Conservation (phyloP, 352 stramenopile genomes). For the Pythium inflatum region DNA sequence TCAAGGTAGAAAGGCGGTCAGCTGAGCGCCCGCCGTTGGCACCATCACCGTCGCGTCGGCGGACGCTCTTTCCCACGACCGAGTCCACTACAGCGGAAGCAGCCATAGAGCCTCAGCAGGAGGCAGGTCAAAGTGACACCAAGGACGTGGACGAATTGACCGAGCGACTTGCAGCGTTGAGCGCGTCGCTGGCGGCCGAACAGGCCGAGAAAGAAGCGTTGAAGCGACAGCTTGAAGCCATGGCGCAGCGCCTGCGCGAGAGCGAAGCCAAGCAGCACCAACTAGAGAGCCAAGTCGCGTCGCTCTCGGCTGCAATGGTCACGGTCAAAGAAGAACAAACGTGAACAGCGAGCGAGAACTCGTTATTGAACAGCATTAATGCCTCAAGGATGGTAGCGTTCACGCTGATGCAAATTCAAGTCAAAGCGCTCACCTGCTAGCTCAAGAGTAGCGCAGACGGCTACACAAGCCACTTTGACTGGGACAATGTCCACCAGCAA, state of each 20-base stretch:
- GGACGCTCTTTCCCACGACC: not conserved
- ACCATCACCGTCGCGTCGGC: not conserved
- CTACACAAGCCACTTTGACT: too few relatives aligned
- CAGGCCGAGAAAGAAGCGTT: slow-evolving; percentile 6
- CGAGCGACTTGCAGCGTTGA: not conserved
- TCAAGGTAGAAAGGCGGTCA: not conserved
- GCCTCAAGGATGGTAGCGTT: too few relatives aligned
- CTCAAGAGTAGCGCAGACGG: too few relatives aligned
- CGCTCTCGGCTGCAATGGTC: not conserved
- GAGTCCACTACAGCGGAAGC: not conserved
- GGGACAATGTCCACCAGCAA: too few relatives aligned
- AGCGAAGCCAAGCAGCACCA: slow-evolving; percentile 6
- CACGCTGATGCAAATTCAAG: too few relatives aligned
- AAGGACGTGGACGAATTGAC: not conserved
- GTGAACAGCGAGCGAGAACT: too few relatives aligned
- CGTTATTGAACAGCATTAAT: too few relatives aligned
- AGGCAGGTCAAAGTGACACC: not conserved
- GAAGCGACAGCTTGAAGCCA: not conserved
- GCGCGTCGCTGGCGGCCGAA: slow-evolving; percentile 1
- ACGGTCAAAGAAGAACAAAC: slow-evolving; percentile 4
- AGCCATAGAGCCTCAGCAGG: too few relatives aligned
- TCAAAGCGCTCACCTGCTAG: too few relatives aligned
- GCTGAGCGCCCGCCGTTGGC: not conserved
- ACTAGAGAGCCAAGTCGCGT: not conserved
- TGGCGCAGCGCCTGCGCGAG: slow-evolving; percentile 4